Conservation (phyloP, 2,329 filamentous ascomycete species). For the Trichoderma asperellum region DNA sequence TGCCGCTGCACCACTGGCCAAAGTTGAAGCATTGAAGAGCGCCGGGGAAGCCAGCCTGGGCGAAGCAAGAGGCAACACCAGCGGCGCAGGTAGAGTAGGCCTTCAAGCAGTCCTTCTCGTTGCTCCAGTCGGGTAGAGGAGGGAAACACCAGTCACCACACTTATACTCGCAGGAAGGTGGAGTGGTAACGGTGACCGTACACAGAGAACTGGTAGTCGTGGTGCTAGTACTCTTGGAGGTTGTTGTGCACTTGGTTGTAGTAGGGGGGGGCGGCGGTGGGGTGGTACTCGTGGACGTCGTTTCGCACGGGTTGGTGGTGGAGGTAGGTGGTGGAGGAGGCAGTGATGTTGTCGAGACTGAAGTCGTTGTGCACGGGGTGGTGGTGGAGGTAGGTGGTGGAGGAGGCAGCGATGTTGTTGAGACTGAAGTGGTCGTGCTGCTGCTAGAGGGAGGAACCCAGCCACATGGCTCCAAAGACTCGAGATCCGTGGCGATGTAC, state of each 20-base stretch:
- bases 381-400: constrained; percentile 25
- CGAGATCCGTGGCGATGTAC: constrained; percentile 53
- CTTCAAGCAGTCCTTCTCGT: constrained; percentile 47
- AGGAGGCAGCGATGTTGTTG: not conserved
- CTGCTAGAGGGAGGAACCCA: constrained; percentile 36
- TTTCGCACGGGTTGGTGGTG: too few species aligned
- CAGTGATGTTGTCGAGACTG: too few species aligned
- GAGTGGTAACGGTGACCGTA: constrained; percentile 50
- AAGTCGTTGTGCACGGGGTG: too few species aligned
- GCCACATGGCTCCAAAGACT: constrained; percentile 56
- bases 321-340: too few species aligned
- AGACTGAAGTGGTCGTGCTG: constrained; percentile 29
- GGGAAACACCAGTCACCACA: constrained; percentile 59
- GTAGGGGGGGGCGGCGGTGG: constrained; percentile 1
- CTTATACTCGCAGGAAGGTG: constrained; percentile 57
- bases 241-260: constrained; percentile 37
- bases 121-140: constrained; percentile 53
- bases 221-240: constrained; percentile 32
- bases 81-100: constrained; percentile 51
- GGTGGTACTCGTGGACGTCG: constrained; percentile 28
- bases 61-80: constrained; percentile 56
- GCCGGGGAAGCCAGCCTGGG: constrained; percentile 54
- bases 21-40: constrained; percentile 56
- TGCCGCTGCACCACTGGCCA: constrained; percentile 52
- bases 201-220: constrained; percentile 50